Conservation (phyloP, 495 filamentous ascomycete species). For the Pseudoneurospora amorphoporcata region DNA sequence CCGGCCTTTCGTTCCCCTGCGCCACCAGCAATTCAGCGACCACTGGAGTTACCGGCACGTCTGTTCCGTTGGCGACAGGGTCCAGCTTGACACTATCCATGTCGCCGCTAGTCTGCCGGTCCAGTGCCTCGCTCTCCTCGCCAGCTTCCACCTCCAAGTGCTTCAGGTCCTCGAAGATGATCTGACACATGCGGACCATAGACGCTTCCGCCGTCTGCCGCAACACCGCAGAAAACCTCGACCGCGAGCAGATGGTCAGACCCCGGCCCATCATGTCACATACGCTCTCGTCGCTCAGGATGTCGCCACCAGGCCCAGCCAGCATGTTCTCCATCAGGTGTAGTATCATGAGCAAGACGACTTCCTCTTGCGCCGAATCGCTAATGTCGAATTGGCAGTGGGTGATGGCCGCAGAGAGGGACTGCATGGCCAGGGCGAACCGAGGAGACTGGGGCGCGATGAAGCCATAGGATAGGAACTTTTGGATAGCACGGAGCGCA, state of each 20-base stretch:
- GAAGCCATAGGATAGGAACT: constrained; percentile 92
- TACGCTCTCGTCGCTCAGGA: constrained; percentile 91
- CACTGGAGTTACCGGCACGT: constrained; percentile 19
- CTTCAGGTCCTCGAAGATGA: constrained; percentile 88
- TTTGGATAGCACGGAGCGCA: constrained; percentile 89
- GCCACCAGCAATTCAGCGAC: neutral
- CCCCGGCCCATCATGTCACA: constrained; percentile 99
- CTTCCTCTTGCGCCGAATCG: constrained; percentile 88
- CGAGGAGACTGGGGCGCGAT: constrained; percentile 73
- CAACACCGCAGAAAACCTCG: constrained; percentile 81
- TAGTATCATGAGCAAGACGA: constrained; percentile 84
- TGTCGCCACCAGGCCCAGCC: constrained; percentile 78
- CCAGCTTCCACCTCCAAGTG: constrained; percentile 64
- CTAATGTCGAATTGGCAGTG: constrained; percentile 97
- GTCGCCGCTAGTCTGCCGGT: constrained; percentile 51
- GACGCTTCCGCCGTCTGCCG: constrained; percentile 87
- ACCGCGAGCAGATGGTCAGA: constrained; percentile 93
- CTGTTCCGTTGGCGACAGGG: constrained; percentile 67
- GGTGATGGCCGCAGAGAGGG: constrained; percentile 87
- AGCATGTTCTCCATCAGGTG: constrained; percentile 98
- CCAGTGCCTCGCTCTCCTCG: constrained; percentile 46
- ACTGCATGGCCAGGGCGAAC: constrained; percentile 85
- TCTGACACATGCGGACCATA: constrained; percentile 98
- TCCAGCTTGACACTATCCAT: constrained; percentile 80
- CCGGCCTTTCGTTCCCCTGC: constrained; percentile 29